These are phyloP conservation scores for Trichoderma sp. DNA, from an alignment of 2,329 filamentous ascomycete genomes.

Conservation along the genomic window DNA sequence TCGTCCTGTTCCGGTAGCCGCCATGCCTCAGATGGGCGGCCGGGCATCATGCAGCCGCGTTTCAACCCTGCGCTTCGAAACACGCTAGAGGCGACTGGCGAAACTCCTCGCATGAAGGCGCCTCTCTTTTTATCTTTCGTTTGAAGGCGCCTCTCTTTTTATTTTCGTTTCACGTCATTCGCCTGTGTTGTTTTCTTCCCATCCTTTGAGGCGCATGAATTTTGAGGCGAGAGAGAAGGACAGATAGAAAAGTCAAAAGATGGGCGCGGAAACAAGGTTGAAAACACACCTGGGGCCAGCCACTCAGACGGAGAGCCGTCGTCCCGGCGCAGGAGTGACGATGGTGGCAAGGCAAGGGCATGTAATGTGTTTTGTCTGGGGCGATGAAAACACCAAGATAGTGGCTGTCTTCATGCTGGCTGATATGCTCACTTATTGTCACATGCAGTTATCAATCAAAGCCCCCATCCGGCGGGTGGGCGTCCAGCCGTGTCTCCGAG, in stretches of 20 bases:
- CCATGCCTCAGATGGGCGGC: constrained; percentile 4
- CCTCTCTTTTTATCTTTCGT: neutral
- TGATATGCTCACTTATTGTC: neutral
- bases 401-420: neutral
- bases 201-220: neutral
- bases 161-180: neutral
- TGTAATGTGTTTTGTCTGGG: neutral
- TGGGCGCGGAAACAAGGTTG: neutral
- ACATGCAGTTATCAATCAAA: neutral
- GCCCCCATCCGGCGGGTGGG: neutral
- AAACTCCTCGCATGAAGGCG: neutral
- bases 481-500: neutral
- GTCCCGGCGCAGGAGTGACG: neutral
- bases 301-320: neutral
- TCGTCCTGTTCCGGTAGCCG: neutral
- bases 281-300: neutral
- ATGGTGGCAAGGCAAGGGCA: neutral
- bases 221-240: neutral
- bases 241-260: neutral
- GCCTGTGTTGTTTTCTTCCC: neutral
- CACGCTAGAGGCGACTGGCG: constrained; percentile 43
- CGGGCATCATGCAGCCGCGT: constrained; percentile 12
- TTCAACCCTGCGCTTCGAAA: constrained; percentile 43
- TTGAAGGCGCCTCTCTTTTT: neutral
- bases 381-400: neutral